Base-by-base conservation (phyloP, 371 early-diverging fungal species). In the Nematocida ironsii region DNA sequence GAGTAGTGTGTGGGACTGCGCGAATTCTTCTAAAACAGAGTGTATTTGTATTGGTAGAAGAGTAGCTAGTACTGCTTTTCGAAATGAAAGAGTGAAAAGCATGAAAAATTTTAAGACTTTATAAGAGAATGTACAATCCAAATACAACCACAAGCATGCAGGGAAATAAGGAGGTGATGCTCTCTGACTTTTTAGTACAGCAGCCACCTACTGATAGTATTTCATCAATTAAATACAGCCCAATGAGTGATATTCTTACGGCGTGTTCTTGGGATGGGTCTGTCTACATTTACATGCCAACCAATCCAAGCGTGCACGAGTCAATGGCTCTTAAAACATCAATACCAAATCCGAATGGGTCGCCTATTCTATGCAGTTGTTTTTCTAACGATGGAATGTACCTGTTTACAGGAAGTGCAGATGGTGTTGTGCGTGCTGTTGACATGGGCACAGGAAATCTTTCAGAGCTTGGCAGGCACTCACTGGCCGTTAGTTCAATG, bases 221-320 rank as follows among this genome's bases (percentile, higher is more conserved):
- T 57, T 85, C 86, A 16, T 82, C 82, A 18, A 62, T 87, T 5
- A 39, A 61, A 33, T 87, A 84, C 73, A 78, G 71, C 64, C 66
- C 66, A 40, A 50, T n/a, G 16, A 57, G 68, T 45, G 61, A 70
- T 39, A 45, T 84, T 50, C 71, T 88, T 47, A 72, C 84, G 11
- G 83, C 83, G 33, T 72, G 83, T 48, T 75, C 82, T 5, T 88
- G 88, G 88, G 88, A 88, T 72, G 83, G 86, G 3, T 73, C 86
- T 20, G 62, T 88, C 4, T 70, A 84, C 39, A 72, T 83, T 40
- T 87, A 87, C 70, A 60, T 50, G 20, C 42, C 80, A 20, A 72
- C 67, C 42, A 62, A 64, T 45, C 66, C 67, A 5, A 62, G 64
- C 2, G n/a, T 25, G 11, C 64, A 75, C 18, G 75, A 85, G 13